Evolutionary conservation across 23 red algal species (phyloP), one percentile per base, ranked within the genome.

Genomic region (Cyanidioschyzon merolae): DNA sequence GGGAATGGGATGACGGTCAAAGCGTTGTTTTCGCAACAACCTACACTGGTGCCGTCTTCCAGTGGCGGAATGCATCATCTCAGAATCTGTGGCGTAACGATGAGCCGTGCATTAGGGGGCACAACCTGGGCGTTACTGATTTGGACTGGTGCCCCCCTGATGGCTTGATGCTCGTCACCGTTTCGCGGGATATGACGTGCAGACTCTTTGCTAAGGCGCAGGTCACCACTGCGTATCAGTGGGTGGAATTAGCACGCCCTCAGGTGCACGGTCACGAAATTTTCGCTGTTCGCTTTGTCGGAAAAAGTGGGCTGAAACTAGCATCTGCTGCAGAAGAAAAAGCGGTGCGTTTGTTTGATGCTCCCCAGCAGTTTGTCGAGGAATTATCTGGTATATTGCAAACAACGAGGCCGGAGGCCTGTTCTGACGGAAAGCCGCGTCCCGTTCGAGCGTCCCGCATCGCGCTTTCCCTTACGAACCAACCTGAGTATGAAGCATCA

Each of bases 201-300:
- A 25, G 63, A 25, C 21, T 71, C 29, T 71, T 71, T 35, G 21
- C 21, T 54, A 7, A 21, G 12, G 63, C 12, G 12, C 16, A 71
- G 3, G n/a, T 7, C 16, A 32, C 12, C 2, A 7, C 21, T 7
- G 29, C 29, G 29, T 7, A 3, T 27, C 2, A 71, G 32, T 71
- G 63, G 63, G 7, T 7, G 63, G 78, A 81, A 34, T 37, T 67
- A 34, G 78, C 45, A 0, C 59, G 78, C 37, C 78, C 78, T 34
- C 78, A 81, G n/a, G 41, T 57, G 39, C 78, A 81, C 41, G 78
- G 78, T 31, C 78, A 81, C 59, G 78, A 40, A 41, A 1, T 81
- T 32, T 81, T 58, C 38, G 39, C 21, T 57, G 15, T 34, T 2
- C 34, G 2, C 3, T 81, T 81, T 40, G 54, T 71, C 37, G 16